Conservation (phyloP, 2,329 filamentous ascomycete species). For the Xylaria sp. region DNA sequence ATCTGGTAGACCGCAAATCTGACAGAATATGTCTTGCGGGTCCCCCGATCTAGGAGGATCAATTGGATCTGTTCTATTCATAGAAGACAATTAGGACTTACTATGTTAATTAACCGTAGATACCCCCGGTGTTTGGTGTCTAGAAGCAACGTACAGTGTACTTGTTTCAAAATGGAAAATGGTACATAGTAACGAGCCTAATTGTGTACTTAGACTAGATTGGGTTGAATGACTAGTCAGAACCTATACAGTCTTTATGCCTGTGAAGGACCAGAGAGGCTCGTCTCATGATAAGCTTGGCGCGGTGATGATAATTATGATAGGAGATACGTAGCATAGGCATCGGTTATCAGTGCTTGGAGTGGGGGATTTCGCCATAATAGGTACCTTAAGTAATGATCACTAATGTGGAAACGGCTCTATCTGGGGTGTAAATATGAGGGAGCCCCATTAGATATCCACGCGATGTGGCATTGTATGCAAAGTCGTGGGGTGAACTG, state of each 20-base stretch:
- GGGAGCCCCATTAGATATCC: slow-evolving; percentile 22
- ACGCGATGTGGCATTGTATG: slow-evolving; percentile 15
- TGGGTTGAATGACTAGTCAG: neutral
- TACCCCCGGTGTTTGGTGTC: neutral
- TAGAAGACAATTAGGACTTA: slow-evolving; percentile 8
- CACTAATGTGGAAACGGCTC: slow-evolving; percentile 21
- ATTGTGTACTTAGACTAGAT: neutral
- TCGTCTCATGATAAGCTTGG: slow-evolving; percentile 2
- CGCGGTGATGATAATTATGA: neutral
- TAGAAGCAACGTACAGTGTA: neutral
- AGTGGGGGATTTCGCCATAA: slow-evolving; percentile 8
- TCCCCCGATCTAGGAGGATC: slow-evolving; percentile 4
- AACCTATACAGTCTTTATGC: neutral
- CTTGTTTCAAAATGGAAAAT: neutral
- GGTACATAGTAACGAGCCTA: neutral
- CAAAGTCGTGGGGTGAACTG: slow-evolving; percentile 19
- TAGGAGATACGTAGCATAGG: neutral
- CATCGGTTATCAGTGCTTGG: neutral
- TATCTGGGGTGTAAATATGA: neutral
- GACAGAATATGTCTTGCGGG: slow-evolving; percentile 3
- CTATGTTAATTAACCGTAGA: slow-evolving; percentile 1
- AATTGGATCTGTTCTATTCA: slow-evolving; percentile 19
- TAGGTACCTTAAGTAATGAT: slow-evolving; percentile 12
- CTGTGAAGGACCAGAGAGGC: neutral
- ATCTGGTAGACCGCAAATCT: slow-evolving; percentile 2